Conservation (phyloP, 2,329 filamentous ascomycete genomes). For the Stromatinia cepivora region DNA sequence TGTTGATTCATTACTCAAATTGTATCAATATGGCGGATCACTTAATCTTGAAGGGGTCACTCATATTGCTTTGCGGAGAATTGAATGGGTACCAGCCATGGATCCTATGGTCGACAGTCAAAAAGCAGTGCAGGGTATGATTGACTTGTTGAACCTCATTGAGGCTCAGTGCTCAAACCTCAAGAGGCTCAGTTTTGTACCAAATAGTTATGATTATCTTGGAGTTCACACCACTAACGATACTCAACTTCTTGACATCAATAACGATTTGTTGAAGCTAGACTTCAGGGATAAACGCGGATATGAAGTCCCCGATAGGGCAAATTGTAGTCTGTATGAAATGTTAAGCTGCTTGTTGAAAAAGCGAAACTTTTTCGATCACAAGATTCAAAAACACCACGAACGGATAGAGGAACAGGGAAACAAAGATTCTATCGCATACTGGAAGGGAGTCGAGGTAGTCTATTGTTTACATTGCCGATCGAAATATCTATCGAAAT, state of each 20-base stretch:
- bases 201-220: rapidly evolving
- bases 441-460: not conserved
- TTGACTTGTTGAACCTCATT: not conserved
- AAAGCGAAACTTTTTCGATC: no score
- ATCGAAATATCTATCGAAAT: rapidly evolving
- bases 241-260: not conserved
- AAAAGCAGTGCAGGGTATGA: no score
- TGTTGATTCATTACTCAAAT: rapidly evolving
- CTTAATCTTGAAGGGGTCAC: not conserved
- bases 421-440: not conserved
- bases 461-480: not conserved
- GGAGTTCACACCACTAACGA: not conserved
- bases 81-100: no score
- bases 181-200: not conserved
- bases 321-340: no score
- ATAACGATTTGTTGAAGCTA: not conserved
- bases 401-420: not conserved
- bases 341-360: no score
- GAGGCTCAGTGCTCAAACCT: not conserved
- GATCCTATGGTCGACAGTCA: not conserved
- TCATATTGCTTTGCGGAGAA: not conserved
- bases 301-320: no score
- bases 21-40: rapidly evolving
- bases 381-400: no score
- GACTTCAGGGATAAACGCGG: not conserved